Percentiles rank a stretch among this genome's conserved stretches.
These are phyloP conservation scores for Colletotrichum simmondsii DNA, from an alignment of 2,329 filamentous ascomycete species.

Conservation along the genomic window DNA sequence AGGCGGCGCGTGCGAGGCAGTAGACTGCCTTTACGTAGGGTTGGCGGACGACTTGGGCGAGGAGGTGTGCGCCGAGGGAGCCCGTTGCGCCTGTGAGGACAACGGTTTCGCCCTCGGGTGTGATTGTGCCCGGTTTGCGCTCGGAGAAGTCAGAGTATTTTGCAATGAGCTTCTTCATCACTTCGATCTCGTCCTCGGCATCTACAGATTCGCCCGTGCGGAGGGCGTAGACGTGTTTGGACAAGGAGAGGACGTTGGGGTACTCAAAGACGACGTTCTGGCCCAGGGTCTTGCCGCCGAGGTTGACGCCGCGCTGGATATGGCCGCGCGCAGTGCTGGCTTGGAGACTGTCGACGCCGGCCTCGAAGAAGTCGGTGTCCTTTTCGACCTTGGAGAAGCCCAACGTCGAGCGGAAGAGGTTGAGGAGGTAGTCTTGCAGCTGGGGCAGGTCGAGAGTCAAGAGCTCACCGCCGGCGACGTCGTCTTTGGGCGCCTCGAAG, in stretches of 20 bases:
- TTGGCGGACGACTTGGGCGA: slow-evolving; percentile 66
- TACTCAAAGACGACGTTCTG: slow-evolving; percentile 55
- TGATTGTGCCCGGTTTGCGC: slow-evolving; percentile 35
- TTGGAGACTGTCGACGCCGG: slow-evolving; percentile 58
- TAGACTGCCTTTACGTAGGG: slow-evolving; percentile 65
- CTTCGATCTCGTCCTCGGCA: slow-evolving; percentile 40
- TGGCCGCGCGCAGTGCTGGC: slow-evolving; percentile 56
- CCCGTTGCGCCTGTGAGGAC: slow-evolving; percentile 72
- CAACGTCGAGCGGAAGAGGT: slow-evolving; percentile 39
- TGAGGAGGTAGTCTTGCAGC: slow-evolving; percentile 41
- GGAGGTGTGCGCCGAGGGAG: slow-evolving; percentile 67
- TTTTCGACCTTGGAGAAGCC: slow-evolving; percentile 42
- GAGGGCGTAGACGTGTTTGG: slow-evolving; percentile 41
- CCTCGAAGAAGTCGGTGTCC: slow-evolving; percentile 53
- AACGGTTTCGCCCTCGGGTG: slow-evolving; percentile 44
- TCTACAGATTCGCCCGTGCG: slow-evolving; percentile 31
- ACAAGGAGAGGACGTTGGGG: slow-evolving; percentile 49
- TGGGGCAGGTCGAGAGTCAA: slow-evolving; percentile 25
- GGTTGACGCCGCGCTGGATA: slow-evolving; percentile 50
- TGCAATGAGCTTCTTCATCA: slow-evolving; percentile 46
- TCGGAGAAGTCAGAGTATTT: slow-evolving; percentile 50
- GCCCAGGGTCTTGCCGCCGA: slow-evolving; percentile 43
- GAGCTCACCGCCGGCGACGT: slow-evolving; percentile 9
- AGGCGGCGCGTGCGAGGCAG: slow-evolving; percentile 58
- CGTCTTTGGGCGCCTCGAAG: slow-evolving; percentile 29